phyloP scores from a whole-genome alignment of 768 basidiomycete genomes.

The Boletus vinaceobasis region DNA sequence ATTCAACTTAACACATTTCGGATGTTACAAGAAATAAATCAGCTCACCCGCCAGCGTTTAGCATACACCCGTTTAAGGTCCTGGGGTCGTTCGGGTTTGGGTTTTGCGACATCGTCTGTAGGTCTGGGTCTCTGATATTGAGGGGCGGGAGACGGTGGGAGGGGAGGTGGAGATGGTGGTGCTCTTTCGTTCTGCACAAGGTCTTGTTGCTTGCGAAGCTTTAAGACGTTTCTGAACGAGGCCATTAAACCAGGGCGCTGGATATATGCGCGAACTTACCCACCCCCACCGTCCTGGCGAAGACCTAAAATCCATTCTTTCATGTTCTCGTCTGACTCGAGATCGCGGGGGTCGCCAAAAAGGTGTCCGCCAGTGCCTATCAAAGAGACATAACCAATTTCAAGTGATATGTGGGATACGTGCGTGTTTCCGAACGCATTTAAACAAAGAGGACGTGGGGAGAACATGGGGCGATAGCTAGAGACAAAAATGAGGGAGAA shows the following conservation, averaged over 20 bases:
- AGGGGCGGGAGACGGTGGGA: not conserved
- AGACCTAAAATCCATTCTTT: slow-evolving; percentile 55
- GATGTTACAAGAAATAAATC: not conserved
- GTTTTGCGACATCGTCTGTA: slow-evolving; percentile 1
- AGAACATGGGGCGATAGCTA: slow-evolving; percentile 48
- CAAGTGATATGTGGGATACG: slow-evolving; percentile 47
- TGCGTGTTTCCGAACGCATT: slow-evolving; percentile 37
- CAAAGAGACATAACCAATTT: slow-evolving; percentile 42
- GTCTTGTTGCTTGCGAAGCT: slow-evolving; percentile 40
- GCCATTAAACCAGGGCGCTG: not conserved
- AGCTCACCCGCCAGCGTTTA: slow-evolving; percentile 28
- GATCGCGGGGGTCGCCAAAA: slow-evolving; percentile 50
- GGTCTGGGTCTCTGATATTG: not conserved
- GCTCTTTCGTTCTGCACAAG: slow-evolving; percentile 1
- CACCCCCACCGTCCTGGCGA: slow-evolving; percentile 53
- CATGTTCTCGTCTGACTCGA: slow-evolving; percentile 42
- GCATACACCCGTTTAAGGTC: slow-evolving; percentile 14
- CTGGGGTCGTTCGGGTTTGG: slow-evolving; percentile 5
- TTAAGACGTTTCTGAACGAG: slow-evolving; percentile 41
- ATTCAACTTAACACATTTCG: not conserved
- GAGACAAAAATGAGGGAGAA: slow-evolving; percentile 48
- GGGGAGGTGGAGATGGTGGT: slow-evolving; percentile 7
- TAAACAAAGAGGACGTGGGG: slow-evolving; percentile 46
- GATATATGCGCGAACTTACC: slow-evolving; percentile 41
- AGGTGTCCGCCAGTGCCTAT: slow-evolving; percentile 41